These are phyloP conservation scores for Monosporozyma yasuniensis DNA, from an alignment of 805 yeast species.

Conservation along the genomic window DNA sequence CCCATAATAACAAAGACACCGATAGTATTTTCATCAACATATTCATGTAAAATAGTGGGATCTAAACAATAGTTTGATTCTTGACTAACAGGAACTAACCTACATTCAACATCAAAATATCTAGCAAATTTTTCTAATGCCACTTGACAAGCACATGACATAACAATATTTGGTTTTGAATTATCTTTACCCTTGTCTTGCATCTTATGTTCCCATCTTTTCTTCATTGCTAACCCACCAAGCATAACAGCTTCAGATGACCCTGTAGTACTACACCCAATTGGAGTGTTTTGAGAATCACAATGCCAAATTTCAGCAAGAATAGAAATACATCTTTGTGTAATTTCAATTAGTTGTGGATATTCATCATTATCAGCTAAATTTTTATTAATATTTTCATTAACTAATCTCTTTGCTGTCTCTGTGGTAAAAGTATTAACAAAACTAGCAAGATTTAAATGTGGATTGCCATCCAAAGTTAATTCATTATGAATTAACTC, in stretches of 20 bases:
- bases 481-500: constrained; percentile 63
- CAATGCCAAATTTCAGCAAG: constrained; percentile 77
- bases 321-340: constrained; percentile 75
- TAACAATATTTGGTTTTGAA: constrained; percentile 70
- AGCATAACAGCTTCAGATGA: constrained; percentile 90
- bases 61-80: constrained; percentile 60
- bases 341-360: constrained; percentile 73
- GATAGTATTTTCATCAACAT: constrained; percentile 84
- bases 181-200: constrained; percentile 49
- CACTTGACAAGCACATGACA: constrained; percentile 91
- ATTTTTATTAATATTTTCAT: constrained; percentile 74
- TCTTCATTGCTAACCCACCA: constrained; percentile 89
- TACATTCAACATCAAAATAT: constrained; percentile 83
- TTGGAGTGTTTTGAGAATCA: constrained; percentile 37
- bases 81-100: constrained; percentile 58
- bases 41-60: constrained; percentile 45
- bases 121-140: constrained; percentile 91
- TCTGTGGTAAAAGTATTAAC: constrained; percentile 66
- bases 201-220: constrained; percentile 70
- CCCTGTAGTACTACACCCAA: constrained; percentile 91
- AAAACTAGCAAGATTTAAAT: constrained; percentile 78
- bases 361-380: constrained; percentile 91
- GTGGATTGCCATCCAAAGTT: constrained; percentile 75
- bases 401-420: constrained; percentile 44
- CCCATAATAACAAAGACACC: constrained; percentile 86